Evolutionary conservation across 2,329 filamentous ascomycete species (phyloP).

Genomic region (Chaetomium strumarium): DNA sequence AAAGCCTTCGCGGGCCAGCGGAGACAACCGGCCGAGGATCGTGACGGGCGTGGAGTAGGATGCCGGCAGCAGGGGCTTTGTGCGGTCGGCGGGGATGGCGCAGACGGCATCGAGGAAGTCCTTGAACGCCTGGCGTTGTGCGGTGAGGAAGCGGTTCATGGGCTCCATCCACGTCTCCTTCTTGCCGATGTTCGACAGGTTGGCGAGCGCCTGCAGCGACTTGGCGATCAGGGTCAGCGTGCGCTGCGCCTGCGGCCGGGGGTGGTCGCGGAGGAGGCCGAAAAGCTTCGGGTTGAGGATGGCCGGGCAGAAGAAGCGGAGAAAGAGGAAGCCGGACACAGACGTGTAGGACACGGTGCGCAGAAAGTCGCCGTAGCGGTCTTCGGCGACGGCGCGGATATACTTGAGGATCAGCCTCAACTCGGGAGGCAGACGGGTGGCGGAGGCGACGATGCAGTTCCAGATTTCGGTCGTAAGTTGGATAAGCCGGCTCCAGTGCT

Average conservation of each 20-base stretch:
- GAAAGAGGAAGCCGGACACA: conserved; percentile 88
- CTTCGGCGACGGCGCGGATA: conserved; percentile 85
- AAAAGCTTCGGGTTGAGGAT: conserved; percentile 93
- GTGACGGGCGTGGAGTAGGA: conserved; percentile 90
- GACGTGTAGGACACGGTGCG: conserved; percentile 88
- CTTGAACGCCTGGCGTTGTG: conserved; percentile 74
- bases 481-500: conserved; percentile 77
- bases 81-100: conserved; percentile 67
- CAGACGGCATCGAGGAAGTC: conserved; percentile 83
- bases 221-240: conserved; percentile 91
- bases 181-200: conserved; percentile 84
- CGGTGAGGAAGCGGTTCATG: conserved; percentile 82
- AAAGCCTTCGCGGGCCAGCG: conserved; percentile 81
- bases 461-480: conserved; percentile 76
- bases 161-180: conserved; percentile 99
- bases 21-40: conserved; percentile 75
- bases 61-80: conserved; percentile 61
- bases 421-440: conserved; percentile 69
- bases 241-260: conserved; percentile 73
- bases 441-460: conserved; percentile 74
- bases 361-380: conserved; percentile 88
- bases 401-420: conserved; percentile 83
- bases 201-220: conserved; percentile 82
- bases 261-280: conserved; percentile 75
- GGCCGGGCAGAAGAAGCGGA: conserved; percentile 94